phyloP scores from a whole-genome alignment of 1,284 basidiomycete species.

The Malassezia vespertilionis region DNA sequence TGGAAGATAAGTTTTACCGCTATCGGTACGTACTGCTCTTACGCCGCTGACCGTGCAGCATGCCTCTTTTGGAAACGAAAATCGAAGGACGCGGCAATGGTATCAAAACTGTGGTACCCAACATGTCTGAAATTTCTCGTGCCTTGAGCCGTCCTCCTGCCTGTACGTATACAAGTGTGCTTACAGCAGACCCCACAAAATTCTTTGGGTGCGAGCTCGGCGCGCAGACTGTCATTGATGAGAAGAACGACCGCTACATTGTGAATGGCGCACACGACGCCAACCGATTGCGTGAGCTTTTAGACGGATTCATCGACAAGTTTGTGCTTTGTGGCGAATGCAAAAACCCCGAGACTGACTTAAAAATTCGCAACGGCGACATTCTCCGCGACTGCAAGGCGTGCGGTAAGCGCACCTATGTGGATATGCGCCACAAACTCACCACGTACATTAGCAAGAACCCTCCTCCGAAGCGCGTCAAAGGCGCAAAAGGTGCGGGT shows the following conservation, averaged over 20 bases:
- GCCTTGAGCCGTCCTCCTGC: constrained; percentile 87
- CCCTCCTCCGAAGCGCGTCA: constrained; percentile 61
- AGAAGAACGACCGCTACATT: constrained; percentile 94
- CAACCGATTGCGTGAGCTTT: constrained; percentile 79
- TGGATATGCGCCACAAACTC: constrained; percentile 96
- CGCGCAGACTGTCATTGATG: constrained; percentile 90
- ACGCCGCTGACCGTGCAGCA: constrained; percentile 56
- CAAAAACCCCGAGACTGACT: constrained; percentile 99
- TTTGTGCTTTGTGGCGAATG: constrained; percentile 94
- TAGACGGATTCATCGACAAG: constrained; percentile 87
- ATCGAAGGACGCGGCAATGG: constrained; percentile 99
- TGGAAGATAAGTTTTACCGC: constrained; percentile 61
- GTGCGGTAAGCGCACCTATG: constrained; percentile 77
- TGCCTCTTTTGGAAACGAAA: constrained; percentile 90
- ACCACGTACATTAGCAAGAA: constrained; percentile 96
- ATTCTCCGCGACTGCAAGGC: constrained; percentile 97
- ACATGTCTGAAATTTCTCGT: constrained; percentile 95
- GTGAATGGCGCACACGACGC: constrained; percentile 96
- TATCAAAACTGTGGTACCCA: constrained; percentile 73
- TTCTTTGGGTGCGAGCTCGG: constrained; percentile 98
- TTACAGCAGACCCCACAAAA: constrained; percentile 72
- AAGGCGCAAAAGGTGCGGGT: constrained; percentile 44
- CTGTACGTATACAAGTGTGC: constrained; percentile 47
- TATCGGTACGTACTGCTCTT: constrained; percentile 23
- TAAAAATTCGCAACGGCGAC: constrained; percentile 70